Base-by-base conservation (phyloP, 805 yeast genomes). In the Starmerella geochares region DNA sequence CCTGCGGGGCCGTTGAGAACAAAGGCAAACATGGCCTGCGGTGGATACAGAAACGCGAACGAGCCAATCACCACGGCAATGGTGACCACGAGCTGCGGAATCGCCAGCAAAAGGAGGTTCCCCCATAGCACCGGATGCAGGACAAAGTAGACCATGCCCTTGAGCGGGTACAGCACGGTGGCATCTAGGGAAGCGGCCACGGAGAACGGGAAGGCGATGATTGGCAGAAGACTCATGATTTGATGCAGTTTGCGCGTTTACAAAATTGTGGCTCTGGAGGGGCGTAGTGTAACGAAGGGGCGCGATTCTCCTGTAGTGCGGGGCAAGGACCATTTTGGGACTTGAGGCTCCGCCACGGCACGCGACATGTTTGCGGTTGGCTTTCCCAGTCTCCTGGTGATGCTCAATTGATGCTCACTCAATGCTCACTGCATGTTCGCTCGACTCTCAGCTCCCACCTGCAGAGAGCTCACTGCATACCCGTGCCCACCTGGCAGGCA, bases 1-100 rank as follows among this genome's bases (percentile, higher is more conserved):
- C 79, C 81, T 11, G 72, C 58, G 0, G 82, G 81, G 2, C 81
- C 80, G 23, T 71, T 63, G 44, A 75, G 60, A 21, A 74, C 47
- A 25, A 70, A 56, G 8, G 71, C 69, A 5, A 74, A 42, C 8
- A 69, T 60, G 1, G 76, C 72, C 45, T 71, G 68, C 1, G 71
- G 55, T 0, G 80, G 80, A 53, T 68, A 74, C n/a, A 73, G 56
- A 14, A 68, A 55, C 10, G 68, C 44, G 51, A 68, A 70, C 54
- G 71, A 60, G 4, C 68, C 39, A 5, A 64, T 17, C 35, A 69
- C 71, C 0, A 74, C 69, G 0, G 65, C 54, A 2, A 66, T 41
- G 16, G 71, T 66, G 1, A 77, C 60, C 3, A 68, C 28, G 2
- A 73, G 49, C 51, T 76, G 77, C 0, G 81, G 81, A 1, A 74